Evolutionary conservation across 495 filamentous ascomycete genomes (phyloP).

Genomic region (Wilcoxina mikolae): DNA sequence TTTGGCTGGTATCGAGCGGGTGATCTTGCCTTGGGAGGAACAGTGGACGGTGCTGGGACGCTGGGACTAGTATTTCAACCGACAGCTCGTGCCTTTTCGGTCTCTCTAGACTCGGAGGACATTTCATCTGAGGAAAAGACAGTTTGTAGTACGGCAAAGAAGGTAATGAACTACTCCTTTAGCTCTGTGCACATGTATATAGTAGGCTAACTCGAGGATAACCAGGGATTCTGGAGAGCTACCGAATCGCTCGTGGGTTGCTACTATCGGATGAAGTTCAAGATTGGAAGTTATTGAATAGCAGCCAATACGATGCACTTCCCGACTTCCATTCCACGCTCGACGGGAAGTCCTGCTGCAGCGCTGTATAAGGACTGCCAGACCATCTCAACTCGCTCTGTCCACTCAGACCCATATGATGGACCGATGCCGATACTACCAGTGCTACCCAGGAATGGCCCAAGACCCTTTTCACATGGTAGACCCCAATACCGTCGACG

Average conservation of each 20-base stretch:
- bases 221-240: background rate
- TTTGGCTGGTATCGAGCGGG: constrained; percentile 1
- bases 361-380: background rate
- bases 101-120: background rate
- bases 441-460: background rate
- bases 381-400: background rate
- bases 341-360: constrained; percentile 19
- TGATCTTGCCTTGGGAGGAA: background rate
- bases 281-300: background rate
- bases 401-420: background rate
- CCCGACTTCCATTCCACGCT: constrained; percentile 17
- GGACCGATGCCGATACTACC: background rate
- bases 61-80: background rate
- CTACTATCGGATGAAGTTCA: constrained; percentile 1
- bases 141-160: background rate
- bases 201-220: background rate
- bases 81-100: background rate
- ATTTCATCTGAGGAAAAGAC: background rate
- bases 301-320: constrained; percentile 15
- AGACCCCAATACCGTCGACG: background rate
- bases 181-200: background rate
- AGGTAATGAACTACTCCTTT: background rate
- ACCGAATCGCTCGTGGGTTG: background rate
- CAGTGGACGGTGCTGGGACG: background rate
- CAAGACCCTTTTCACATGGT: background rate